Conservation (phyloP, 176 grass and related monocot species). For the maize (Zea mays) region Zm-B73-REFERENCE-NAM-5.0 NC_050103.1:150014501-150015000, state of each 20-base stretch:
- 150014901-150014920: conserved; percentile 86
- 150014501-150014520: conserved; percentile 65
- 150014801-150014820: conserved; percentile 86
- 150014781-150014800: conserved; percentile 87
- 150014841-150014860: conserved; percentile 83
- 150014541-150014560: conserved; percentile 72
- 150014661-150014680: neutral
- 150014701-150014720: neutral
- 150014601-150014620: conserved; percentile 70
- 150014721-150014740: no score
- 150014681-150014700: neutral
- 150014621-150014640: conserved; percentile 73
- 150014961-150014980: neutral
- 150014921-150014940: conserved; percentile 74
- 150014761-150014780: conserved; percentile 56
- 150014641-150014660: conserved; percentile 41
- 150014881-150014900: conserved; percentile 91
- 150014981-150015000: neutral
- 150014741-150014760: neutral
- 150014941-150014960: neutral
- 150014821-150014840: conserved; percentile 74
- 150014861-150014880: conserved; percentile 83
- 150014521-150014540: conserved; percentile 88
- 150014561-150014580: conserved; percentile 79
- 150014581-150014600: conserved; percentile 74